A percentile compares a stretch with the other conserved stretches of the same genome.
Evolutionary conservation across 1,139 yeast species (phyloP).

Genomic region (Hanseniaspora gamundiae): DNA sequence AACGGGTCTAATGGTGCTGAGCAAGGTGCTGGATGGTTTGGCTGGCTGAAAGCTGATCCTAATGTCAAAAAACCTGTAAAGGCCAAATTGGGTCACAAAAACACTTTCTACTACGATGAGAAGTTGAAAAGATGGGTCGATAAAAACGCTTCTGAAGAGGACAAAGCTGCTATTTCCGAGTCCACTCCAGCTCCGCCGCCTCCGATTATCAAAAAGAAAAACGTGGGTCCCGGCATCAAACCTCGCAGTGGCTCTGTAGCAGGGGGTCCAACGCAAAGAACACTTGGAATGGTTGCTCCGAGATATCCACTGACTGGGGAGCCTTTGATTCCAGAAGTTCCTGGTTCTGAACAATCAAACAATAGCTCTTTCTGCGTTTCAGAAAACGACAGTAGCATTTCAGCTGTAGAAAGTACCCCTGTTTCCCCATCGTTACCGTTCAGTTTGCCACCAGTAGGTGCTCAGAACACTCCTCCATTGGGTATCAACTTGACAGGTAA

Average conservation of each 20-base stretch:
- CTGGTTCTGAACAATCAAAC: too few species aligned
- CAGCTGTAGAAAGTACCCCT: background rate
- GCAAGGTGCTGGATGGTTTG: conserved; percentile 32
- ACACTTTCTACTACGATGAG: conserved; percentile 68
- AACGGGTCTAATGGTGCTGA: conserved; percentile 12
- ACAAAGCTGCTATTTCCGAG: conserved; percentile 44
- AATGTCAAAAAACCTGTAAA: conserved; percentile 63
- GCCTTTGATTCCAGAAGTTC: conserved; percentile 12
- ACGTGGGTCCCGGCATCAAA: conserved; percentile 24
- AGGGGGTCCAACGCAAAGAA: conserved; percentile 16
- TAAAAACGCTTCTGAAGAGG: conserved; percentile 56
- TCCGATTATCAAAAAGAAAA: conserved; percentile 31
- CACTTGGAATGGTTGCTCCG: conserved; percentile 19
- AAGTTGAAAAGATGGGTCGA: conserved; percentile 81
- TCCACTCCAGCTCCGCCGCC: conserved; percentile 50
- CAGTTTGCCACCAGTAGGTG: conserved; percentile 9
- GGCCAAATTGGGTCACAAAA: conserved; percentile 81
- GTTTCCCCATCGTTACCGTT: conserved; percentile 4
- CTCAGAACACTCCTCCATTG: conserved; percentile 13
- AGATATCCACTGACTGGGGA: conserved; percentile 19
- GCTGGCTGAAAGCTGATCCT: conserved; percentile 34
- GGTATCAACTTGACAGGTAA: conserved; percentile 17
- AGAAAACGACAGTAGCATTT: too few species aligned
- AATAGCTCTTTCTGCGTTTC: too few species aligned
- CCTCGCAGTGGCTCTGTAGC: conserved; percentile 26